These are phyloP conservation scores for Solanum etuberosum DNA, from an alignment of 257 asterid genomes.

Conservation along the genomic window DNA sequence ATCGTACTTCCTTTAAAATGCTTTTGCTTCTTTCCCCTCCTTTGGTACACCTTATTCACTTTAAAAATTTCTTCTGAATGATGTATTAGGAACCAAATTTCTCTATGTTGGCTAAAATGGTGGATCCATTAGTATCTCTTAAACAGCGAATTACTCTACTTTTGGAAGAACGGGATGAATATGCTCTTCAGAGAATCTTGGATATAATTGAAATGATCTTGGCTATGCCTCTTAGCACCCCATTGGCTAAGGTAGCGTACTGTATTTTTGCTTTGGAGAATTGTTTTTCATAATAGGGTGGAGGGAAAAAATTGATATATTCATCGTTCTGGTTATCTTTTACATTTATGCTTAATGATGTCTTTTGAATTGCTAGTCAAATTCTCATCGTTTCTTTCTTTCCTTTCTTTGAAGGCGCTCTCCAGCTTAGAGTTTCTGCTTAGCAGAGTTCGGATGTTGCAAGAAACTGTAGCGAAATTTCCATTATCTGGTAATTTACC, in stretches of 20 bases:
- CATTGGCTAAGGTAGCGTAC: constrained; percentile 64
- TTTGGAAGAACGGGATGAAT: constrained; percentile 59
- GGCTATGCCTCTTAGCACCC: constrained; percentile 68
- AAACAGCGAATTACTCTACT: constrained; percentile 33
- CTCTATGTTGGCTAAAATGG: constrained; percentile 60
- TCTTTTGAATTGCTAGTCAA: not conserved
- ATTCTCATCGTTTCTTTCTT: constrained; percentile 3
- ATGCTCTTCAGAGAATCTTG: constrained; percentile 51
- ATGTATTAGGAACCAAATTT: constrained; percentile 54
- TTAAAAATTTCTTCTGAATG: not conserved
- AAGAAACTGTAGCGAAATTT: constrained; percentile 63
- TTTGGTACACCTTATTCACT: not conserved
- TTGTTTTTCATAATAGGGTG: not conserved
- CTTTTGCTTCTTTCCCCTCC: not conserved
- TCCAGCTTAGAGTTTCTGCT: constrained; percentile 78
- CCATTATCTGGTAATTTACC: constrained; percentile 49
- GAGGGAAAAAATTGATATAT: not conserved
- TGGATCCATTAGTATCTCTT: constrained; percentile 58
- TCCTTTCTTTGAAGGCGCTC: constrained; percentile 40
- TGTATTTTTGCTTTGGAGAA: not conserved
- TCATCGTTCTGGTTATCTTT: not conserved
- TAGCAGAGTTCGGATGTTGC: constrained; percentile 39
- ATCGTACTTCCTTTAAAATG: not conserved
- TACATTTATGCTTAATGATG: not conserved
- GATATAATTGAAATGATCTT: constrained; percentile 71